Percentiles rank a stretch among this genome's conserved stretches.
Conservation (phyloP, 2,329 filamentous ascomycete species). For the Didymella exigua region DNA sequence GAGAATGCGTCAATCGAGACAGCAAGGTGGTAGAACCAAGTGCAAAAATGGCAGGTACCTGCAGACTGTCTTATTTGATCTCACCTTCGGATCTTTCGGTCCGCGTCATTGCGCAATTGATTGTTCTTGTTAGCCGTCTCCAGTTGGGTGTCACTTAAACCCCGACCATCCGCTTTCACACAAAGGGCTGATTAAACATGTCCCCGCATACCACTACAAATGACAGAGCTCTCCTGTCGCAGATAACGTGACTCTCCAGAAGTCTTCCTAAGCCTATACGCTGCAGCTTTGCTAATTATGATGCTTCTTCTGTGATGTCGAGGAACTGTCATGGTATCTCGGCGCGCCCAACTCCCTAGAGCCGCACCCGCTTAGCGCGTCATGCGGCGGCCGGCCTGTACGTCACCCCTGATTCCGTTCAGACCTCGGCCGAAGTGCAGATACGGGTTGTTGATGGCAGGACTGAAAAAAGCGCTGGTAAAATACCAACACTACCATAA, state of each 20-base stretch:
- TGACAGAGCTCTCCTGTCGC: background rate
- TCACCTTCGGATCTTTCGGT: background rate
- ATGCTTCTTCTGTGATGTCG: background rate
- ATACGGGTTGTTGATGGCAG: background rate
- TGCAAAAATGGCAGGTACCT: background rate
- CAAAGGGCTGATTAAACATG: background rate
- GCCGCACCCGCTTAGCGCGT: slow-evolving; percentile 10
- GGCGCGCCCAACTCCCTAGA: background rate
- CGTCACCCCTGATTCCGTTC: background rate
- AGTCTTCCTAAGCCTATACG: background rate
- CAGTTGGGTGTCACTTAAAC: slow-evolving; percentile 3
- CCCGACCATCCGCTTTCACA: slow-evolving; percentile 8
- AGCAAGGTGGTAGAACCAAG: background rate
- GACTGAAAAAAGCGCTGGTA: no score
- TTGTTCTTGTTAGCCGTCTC: background rate
- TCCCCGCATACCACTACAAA: background rate
- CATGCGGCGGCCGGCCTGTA: slow-evolving; percentile 2
- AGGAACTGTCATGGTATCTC: background rate
- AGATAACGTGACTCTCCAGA: background rate
- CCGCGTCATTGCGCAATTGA: slow-evolving; percentile 10
- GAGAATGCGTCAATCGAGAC: background rate
- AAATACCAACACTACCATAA: no score
- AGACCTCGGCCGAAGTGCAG: slow-evolving; percentile 7
- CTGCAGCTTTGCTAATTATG: background rate
- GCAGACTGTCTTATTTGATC: slow-evolving; percentile 4